Evolutionary conservation across 805 yeast species (phyloP), one percentile per base, ranked within the genome.

Genomic region (Metschnikowia orientalis): DNA sequence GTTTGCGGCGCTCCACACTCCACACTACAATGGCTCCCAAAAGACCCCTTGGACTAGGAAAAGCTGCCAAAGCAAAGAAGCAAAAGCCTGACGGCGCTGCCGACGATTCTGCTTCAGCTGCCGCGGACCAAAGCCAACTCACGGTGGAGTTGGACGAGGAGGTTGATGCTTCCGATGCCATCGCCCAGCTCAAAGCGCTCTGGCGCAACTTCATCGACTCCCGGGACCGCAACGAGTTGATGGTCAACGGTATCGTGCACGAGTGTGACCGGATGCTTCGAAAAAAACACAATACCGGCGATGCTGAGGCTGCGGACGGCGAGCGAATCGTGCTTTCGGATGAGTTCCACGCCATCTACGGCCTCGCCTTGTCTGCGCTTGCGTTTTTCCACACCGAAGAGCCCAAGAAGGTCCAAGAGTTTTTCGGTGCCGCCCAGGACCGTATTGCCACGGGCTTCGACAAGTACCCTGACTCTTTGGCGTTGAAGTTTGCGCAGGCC

Each of bases 241-340:
- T 83, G 21, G 53, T 83, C 37, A 83, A 88, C 49, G 97, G 96
- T 15, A 71, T 89, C 4, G 73, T 90, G n/a, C 95, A 89, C 48
- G 97, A 90, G 54, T 83, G 95, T 61, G 96, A 90, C 50, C 62
- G 94, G 30, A 54, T 87, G 20, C 65, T 88, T 43, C 67, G 89
- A 52, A 67, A 69, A 35, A 43, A 47, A 4, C 31, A 38, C 26
- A 37, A 26, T 8, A 7, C 6, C 4, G 23, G 14, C 6, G 15
- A 23, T 9, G 12, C 10, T 6, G 25, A n/a, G 15, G 23, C 11
- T 11, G 18, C 28, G 5, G 44, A 38, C 19, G 35, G 40, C 17
- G 47, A 46, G 18, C 23, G 26, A 5, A 41, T 46, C 14, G 44
- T 17, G 46, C 53, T 38, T 17, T 67, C 71, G 17, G 75, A 73